Evolutionary conservation across 768 basidiomycete genomes (phyloP).

Genomic region (Suillus cothurnatus): DNA sequence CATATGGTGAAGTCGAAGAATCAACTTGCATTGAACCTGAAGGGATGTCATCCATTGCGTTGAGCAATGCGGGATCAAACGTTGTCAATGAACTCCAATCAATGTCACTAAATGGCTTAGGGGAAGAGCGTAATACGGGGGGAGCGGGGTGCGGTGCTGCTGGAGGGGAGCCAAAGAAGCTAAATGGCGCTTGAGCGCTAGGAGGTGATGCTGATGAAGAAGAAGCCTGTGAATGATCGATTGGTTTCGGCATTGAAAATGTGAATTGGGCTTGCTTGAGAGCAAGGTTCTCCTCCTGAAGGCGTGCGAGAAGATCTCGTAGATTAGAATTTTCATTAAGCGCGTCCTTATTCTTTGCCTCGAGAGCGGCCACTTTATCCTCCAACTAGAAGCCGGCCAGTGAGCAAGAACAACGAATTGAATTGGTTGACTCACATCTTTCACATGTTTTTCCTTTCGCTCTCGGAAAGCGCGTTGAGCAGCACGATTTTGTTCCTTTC

Average conservation of each 20-base stretch:
- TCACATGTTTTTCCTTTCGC: conserved; percentile 96
- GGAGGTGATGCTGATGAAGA: conserved; percentile 26
- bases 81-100: conserved; percentile 70
- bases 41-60: conserved; percentile 62
- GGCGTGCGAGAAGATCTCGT: conserved; percentile 77
- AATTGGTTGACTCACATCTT: conserved; percentile 67
- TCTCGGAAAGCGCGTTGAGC: conserved; percentile 98
- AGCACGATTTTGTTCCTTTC: conserved; percentile 96
- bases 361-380: conserved; percentile 85
- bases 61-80: conserved; percentile 72
- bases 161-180: conserved; percentile 28
- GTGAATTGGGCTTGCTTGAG: conserved; percentile 86
- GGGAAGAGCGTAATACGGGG: conserved; percentile 35
- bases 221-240: conserved; percentile 17
- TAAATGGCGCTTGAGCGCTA: conserved; percentile 24
- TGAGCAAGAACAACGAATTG: conserved; percentile 9
- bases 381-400: conserved; percentile 61
- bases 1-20: conserved; percentile 48
- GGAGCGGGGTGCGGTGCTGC: conserved; percentile 25
- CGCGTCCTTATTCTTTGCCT: conserved; percentile 75
- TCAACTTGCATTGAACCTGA: conserved; percentile 60
- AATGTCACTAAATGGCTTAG: conserved; percentile 30
- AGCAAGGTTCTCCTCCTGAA: conserved; percentile 85
- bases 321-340: conserved; percentile 86
- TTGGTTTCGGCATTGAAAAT: conserved; percentile 68